Percentiles rank a stretch among this genome's conserved stretches.
These are phyloP conservation scores for Chlorencoelia australis DNA, from an alignment of 2,329 filamentous ascomycete genomes.

Conservation along the genomic window DNA sequence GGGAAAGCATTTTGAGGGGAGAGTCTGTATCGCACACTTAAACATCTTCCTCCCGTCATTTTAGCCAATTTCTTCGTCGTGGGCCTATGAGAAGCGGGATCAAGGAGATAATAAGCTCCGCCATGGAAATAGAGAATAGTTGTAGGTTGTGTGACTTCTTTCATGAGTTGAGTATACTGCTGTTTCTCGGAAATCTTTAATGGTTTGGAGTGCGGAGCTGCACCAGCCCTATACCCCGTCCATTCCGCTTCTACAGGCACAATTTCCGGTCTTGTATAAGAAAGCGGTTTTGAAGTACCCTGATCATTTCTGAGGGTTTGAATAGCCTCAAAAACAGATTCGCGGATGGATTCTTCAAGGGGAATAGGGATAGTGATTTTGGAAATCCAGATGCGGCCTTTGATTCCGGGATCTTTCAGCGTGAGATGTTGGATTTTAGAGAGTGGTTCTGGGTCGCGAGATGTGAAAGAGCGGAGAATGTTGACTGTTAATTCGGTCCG, in stretches of 20 bases:
- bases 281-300: constrained; percentile 11
- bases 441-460: constrained; percentile 33
- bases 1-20: constrained; percentile 69
- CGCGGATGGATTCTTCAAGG: constrained; percentile 42
- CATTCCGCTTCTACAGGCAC: constrained; percentile 60
- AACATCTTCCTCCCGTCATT: constrained; percentile 56
- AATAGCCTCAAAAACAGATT: constrained; percentile 48
- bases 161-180: constrained; percentile 57
- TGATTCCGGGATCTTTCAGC: constrained; percentile 55
- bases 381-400: constrained; percentile 74
- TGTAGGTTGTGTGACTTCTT: constrained; percentile 50
- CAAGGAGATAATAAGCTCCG: constrained; percentile 63
- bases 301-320: constrained; percentile 36
- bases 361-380: constrained; percentile 55
- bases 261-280: constrained; percentile 40
- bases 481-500: constrained; percentile 63
- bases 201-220: constrained; percentile 37
- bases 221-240: constrained; percentile 58
- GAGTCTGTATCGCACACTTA: constrained; percentile 57
- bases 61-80: constrained; percentile 52
- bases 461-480: constrained; percentile 57
- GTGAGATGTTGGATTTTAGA: constrained; percentile 53
- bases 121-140: constrained; percentile 69
- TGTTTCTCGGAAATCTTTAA: constrained; percentile 50
- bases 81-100: constrained; percentile 56